phyloP scores from a whole-genome alignment of 1,284 basidiomycete genomes.

The Papiliotrema laurentii region DNA sequence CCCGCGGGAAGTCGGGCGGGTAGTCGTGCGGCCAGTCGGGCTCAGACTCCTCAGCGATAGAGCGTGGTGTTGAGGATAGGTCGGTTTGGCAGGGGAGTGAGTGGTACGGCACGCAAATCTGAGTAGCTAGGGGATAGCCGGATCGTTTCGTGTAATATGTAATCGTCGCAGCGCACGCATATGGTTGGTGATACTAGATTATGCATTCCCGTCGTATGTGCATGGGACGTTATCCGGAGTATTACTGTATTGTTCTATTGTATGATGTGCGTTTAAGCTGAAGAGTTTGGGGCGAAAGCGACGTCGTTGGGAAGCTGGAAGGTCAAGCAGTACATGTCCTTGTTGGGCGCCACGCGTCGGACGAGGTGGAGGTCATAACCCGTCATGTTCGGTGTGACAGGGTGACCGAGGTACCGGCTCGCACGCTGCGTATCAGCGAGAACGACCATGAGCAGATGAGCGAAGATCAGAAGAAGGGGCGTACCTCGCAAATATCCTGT shows the following conservation, averaged over 20 bases:
- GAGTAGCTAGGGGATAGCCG: no score
- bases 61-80: background rate
- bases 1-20: slow-evolving; percentile 24
- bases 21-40: slow-evolving; percentile 17
- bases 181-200: no score
- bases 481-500: slow-evolving; percentile 71
- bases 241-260: no score
- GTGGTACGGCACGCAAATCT: no score
- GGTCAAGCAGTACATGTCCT: slow-evolving; percentile 97
- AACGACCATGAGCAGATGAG: background rate
- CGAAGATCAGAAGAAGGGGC: slow-evolving; percentile 38
- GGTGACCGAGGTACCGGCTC: slow-evolving; percentile 60
- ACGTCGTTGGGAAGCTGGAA: slow-evolving; percentile 69
- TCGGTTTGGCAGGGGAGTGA: background rate
- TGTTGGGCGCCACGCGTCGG: slow-evolving; percentile 89
- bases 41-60: slow-evolving; percentile 3
- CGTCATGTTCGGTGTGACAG: slow-evolving; percentile 55
- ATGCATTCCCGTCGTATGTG: no score
- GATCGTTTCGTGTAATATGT: no score
- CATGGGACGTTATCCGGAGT: no score
- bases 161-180: no score
- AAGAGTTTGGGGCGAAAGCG: slow-evolving; percentile 28
- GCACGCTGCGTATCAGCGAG: slow-evolving; percentile 60
- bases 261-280: background rate
- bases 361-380: slow-evolving; percentile 66